phyloP scores from a whole-genome alignment of 2,329 filamentous ascomycete genomes.

The Scedosporium aurantiacum region DNA sequence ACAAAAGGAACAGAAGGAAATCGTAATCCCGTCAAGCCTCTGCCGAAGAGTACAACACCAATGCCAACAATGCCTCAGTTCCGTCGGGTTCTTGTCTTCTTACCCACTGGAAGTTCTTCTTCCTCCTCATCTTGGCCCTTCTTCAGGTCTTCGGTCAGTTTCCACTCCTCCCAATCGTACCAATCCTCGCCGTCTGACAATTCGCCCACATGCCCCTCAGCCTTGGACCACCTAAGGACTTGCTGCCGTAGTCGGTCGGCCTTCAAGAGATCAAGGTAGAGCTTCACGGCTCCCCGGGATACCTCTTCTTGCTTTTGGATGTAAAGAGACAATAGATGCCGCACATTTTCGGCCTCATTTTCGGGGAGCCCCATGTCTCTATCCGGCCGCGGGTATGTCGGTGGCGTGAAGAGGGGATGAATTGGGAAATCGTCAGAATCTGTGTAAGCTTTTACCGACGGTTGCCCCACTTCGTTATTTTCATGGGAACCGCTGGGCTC shows the following conservation, averaged over 20 bases:
- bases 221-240: constrained; percentile 65
- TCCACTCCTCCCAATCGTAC: constrained; percentile 77
- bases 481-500: constrained; percentile 6
- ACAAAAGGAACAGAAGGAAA: background rate
- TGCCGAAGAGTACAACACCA: background rate
- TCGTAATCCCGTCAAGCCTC: background rate
- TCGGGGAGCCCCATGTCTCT: constrained; percentile 61
- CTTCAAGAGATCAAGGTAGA: constrained; percentile 60
- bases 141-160: constrained; percentile 59
- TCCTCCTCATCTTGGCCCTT: constrained; percentile 79
- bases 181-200: constrained; percentile 85
- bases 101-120: constrained; percentile 53
- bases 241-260: constrained; percentile 62
- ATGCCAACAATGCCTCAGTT: constrained; percentile 15
- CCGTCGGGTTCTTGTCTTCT: constrained; percentile 50
- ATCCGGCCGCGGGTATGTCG: constrained; percentile 50
- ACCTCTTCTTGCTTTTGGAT: constrained; percentile 83
- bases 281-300: constrained; percentile 54
- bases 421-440: constrained; percentile 35
- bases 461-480: constrained; percentile 9
- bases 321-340: constrained; percentile 62
- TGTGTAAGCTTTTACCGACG: constrained; percentile 18
- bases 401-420: constrained; percentile 64
- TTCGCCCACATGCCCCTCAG: constrained; percentile 64
- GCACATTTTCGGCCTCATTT: constrained; percentile 66